phyloP scores from a whole-genome alignment of 2,329 filamentous ascomycete genomes.

The Didymella pomorum region DNA sequence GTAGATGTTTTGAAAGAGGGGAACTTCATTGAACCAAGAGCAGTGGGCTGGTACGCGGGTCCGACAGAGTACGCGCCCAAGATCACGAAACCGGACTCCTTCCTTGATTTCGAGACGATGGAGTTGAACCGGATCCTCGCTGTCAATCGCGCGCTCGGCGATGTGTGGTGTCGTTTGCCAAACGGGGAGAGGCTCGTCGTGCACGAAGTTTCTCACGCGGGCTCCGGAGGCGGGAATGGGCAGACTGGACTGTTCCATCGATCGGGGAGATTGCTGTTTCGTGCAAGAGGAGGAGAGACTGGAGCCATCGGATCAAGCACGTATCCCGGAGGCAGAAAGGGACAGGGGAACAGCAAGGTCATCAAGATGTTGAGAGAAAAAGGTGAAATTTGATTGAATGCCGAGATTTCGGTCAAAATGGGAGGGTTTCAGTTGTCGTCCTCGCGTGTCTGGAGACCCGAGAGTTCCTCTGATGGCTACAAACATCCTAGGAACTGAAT shows the following conservation, averaged over 20 bases:
- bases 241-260: conserved; percentile 14
- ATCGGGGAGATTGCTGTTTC: conserved; percentile 6
- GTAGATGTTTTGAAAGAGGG: conserved; percentile 68
- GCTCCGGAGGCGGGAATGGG: not conserved
- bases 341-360: conserved; percentile 23
- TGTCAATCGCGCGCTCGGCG: conserved; percentile 67
- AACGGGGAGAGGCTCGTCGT: conserved; percentile 42
- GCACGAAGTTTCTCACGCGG: conserved; percentile 22
- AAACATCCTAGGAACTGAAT: too few species aligned
- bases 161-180: conserved; percentile 66
- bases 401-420: too few species aligned
- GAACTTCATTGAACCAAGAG: conserved; percentile 70
- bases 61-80: conserved; percentile 70
- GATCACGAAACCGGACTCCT: conserved; percentile 69
- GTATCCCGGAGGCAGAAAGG: conserved; percentile 21
- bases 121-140: conserved; percentile 63
- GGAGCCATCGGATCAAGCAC: conserved; percentile 22
- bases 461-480: too few species aligned
- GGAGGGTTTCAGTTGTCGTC: too few species aligned
- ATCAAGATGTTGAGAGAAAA: not conserved
- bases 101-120: conserved; percentile 68
- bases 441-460: too few species aligned
- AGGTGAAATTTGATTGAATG: too few species aligned
- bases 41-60: conserved; percentile 42
- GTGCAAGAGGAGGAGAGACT: conserved; percentile 6